These are phyloP conservation scores for Aureobasidium melanogenum DNA, from an alignment of 2,329 filamentous ascomycete genomes.

Conservation along the genomic window DNA sequence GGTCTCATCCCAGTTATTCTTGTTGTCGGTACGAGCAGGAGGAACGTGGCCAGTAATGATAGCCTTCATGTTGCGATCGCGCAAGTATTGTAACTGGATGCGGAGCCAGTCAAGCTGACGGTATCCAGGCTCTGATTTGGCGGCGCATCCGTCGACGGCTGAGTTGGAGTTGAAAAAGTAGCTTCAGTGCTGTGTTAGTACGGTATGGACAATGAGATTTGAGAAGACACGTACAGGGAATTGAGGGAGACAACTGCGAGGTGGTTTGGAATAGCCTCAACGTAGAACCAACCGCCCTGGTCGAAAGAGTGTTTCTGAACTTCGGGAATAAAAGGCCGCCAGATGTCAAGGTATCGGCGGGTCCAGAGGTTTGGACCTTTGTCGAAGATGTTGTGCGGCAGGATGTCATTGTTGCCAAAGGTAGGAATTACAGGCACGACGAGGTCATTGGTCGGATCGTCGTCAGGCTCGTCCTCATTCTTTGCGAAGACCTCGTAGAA, in stretches of 20 bases:
- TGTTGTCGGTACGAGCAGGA: conserved; percentile 74
- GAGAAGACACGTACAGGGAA: conserved; percentile 49
- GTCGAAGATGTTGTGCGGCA: conserved; percentile 89
- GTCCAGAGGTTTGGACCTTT: conserved; percentile 84
- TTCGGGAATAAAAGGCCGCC: conserved; percentile 82
- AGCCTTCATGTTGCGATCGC: conserved; percentile 80
- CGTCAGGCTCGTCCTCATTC: conserved; percentile 39
- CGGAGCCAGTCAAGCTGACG: conserved; percentile 95
- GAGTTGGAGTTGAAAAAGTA: conserved; percentile 93
- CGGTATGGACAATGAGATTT: background rate
- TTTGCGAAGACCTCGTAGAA: conserved; percentile 65
- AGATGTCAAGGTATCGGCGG: conserved; percentile 65
- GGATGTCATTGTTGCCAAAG: conserved; percentile 94
- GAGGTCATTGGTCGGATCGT: conserved; percentile 49
- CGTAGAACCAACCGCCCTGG: conserved; percentile 88
- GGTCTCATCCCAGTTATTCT: conserved; percentile 87
- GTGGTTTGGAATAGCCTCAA: conserved; percentile 78
- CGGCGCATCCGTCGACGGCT: conserved; percentile 81
- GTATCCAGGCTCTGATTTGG: conserved; percentile 74
- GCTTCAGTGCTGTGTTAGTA: conserved; percentile 16
- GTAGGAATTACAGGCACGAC: conserved; percentile 77
- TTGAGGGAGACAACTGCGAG: conserved; percentile 91
- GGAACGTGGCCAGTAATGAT: conserved; percentile 93
- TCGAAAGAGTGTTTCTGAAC: conserved; percentile 84
- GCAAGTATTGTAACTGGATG: conserved; percentile 75